These are phyloP conservation scores for Carex scoparia DNA, from an alignment of 176 grass and related monocot species.

Conservation along the genomic window DNA sequence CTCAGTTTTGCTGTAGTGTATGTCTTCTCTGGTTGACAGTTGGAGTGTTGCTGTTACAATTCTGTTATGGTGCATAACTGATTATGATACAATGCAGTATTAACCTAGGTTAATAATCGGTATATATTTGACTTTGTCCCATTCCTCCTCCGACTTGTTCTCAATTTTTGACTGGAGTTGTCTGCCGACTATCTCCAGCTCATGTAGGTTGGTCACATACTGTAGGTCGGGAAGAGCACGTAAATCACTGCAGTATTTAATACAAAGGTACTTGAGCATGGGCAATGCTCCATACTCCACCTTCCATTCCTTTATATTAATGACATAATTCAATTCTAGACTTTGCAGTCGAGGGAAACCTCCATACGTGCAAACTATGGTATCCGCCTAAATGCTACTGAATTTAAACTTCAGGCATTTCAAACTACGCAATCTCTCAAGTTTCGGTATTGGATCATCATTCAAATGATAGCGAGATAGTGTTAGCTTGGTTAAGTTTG, in stretches of 20 bases:
- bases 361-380: too few relatives aligned
- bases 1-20: too few relatives aligned
- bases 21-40: too few relatives aligned
- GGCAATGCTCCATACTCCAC: not conserved
- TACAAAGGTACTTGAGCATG: not conserved
- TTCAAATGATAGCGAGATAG: accelerated
- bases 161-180: not conserved
- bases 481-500: too few relatives aligned
- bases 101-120: not conserved
- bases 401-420: accelerated
- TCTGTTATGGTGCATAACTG: too few relatives aligned
- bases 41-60: too few relatives aligned
- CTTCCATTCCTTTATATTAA: not conserved
- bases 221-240: not conserved
- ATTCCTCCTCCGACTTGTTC: not conserved
- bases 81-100: too few relatives aligned
- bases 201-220: not conserved
- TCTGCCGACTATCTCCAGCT: not conserved
- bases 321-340: too few relatives aligned
- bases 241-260: not conserved
- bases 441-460: too few relatives aligned
- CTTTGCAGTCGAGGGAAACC: too few relatives aligned
- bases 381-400: too few relatives aligned
- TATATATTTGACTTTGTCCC: not conserved
- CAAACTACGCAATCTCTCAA: too few relatives aligned